Base-by-base conservation (phyloP, 2,329 filamentous ascomycete genomes). In the Stagonosporopsis chrysanthemi region DNA sequence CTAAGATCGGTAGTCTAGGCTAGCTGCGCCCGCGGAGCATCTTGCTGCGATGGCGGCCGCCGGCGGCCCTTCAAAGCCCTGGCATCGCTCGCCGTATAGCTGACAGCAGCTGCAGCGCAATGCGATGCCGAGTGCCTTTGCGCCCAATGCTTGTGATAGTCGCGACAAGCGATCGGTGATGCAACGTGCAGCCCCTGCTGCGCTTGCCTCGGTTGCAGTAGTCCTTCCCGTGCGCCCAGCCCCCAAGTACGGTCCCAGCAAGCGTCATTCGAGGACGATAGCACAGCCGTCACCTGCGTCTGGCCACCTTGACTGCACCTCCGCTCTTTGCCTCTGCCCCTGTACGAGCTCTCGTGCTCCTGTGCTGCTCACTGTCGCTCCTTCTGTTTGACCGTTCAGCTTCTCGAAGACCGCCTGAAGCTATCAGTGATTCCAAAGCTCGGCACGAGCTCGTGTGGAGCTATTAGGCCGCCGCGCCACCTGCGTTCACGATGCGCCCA, bases 401-500 rank as follows among this genome's bases (percentile, higher is more conserved):
- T 6, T 39, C 29, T 46, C 15, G 15, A 29, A 15, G 6, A 36
- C 46, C 36, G 45, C 42, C 42, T 33, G 48, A 36, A 35, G 41
- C 31, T 40, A 23, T 52, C 33, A 9, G 29, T 31, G 26, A 41
- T 35, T 29, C 23, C 35, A 40, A 42, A 46, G 49, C 47, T 47
- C 51, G 33, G 47, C 54, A 43, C 36, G 29, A 57, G 54, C 48
- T 52, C 54, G 33, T 43, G 54, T 57, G 56, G 55, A 67, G 65
- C 68, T 72, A 63, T 52, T 56, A 47, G 53, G 52, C 60, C 56
- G 63, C 67, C 64, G 66, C 65, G 63, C 61, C 62, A 58, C 52
- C 55, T 56, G 59, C 61, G 24, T 39, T 26, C 67, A 67, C 61
- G 49, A 77, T 77, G 75, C 73, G 73, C 65, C 66, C 64, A 63